Conservation (phyloP, 768 basidiomycete genomes). For the Coprinopsis marcescibilis region DNA sequence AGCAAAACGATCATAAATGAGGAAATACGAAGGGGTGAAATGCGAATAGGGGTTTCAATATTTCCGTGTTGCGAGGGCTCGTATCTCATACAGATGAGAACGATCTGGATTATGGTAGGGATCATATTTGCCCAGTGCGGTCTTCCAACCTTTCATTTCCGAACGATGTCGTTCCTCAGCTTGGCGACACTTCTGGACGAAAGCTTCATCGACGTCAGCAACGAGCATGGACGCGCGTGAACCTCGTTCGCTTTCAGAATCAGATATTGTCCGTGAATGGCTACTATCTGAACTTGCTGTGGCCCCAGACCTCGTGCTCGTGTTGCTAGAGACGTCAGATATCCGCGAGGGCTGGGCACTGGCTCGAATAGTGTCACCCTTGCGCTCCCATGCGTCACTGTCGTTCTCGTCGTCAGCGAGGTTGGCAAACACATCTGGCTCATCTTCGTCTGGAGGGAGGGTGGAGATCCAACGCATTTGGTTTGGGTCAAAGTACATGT, state of each 20-base stretch:
- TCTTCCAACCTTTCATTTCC: conserved; percentile 83
- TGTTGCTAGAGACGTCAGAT: conserved; percentile 26
- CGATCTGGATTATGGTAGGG: conserved; percentile 47
- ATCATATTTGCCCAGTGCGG: conserved; percentile 30
- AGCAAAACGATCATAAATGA: conserved; percentile 18
- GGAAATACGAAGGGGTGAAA: conserved; percentile 16
- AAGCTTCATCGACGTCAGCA: conserved; percentile 69
- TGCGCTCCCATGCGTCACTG: conserved; percentile 61
- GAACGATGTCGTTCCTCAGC: conserved; percentile 79
- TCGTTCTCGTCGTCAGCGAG: conserved; percentile 90
- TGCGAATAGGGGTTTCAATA: conserved; percentile 41
- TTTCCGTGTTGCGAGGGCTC: conserved; percentile 79
- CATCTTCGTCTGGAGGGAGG: conserved; percentile 81
- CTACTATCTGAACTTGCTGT: conserved; percentile 58
- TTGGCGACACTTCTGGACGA: conserved; percentile 61
- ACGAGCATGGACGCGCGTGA: conserved; percentile 71
- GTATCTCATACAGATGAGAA: conserved; percentile 72
- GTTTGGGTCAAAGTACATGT: conserved; percentile 95
- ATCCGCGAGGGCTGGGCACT: conserved; percentile 30
- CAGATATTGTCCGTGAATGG: conserved; percentile 63
- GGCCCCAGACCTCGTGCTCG: conserved; percentile 28
- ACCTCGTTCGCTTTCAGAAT: conserved; percentile 73
- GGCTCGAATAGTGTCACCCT: conserved; percentile 77
- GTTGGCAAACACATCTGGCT: conserved; percentile 93
- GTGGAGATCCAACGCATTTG: conserved; percentile 95